These are phyloP conservation scores for Pisolithus microcarpus DNA, from an alignment of 768 basidiomycete species.

Conservation along the genomic window DNA sequence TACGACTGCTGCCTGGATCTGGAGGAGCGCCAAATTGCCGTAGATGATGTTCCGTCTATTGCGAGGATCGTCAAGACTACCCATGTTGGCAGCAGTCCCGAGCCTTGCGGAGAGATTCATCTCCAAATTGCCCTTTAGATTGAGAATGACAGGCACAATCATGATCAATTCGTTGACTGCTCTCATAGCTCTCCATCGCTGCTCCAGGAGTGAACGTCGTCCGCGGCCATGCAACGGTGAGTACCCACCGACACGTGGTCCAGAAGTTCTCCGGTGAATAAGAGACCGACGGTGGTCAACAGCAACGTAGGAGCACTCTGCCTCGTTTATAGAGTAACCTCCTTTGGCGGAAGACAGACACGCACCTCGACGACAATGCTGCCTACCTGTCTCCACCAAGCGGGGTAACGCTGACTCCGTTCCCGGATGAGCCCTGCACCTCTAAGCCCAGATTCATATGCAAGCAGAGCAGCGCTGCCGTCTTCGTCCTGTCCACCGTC, in stretches of 20 bases:
- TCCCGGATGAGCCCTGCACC: conserved; percentile 17
- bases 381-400: conserved; percentile 49
- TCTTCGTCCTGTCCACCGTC: conserved; percentile 32
- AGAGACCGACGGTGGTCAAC: conserved; percentile 72
- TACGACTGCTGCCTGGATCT: conserved; percentile 89
- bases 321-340: conserved; percentile 3
- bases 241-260: conserved; percentile 75
- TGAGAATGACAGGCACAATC: conserved; percentile 89
- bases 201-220: conserved; percentile 2
- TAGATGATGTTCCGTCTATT: conserved; percentile 59
- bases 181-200: conserved; percentile 87
- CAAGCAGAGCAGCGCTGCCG: conserved; percentile 41
- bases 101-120: conserved; percentile 97
- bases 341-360: conserved; percentile 2
- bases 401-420: conserved; percentile 2
- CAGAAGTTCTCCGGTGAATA: conserved; percentile 88
- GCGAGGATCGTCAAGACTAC: conserved; percentile 71
- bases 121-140: conserved; percentile 96
- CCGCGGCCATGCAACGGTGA: conserved; percentile 2
- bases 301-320: conserved; percentile 86
- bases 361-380: conserved; percentile 67
- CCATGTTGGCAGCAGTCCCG: conserved; percentile 89
- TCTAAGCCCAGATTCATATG: conserved; percentile 22
- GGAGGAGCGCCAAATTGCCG: conserved; percentile 81
- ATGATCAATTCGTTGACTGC: conserved; percentile 93